Conservation (phyloP, 1,284 basidiomycete genomes). For the Cutaneotrichosporon sp. region DNA sequence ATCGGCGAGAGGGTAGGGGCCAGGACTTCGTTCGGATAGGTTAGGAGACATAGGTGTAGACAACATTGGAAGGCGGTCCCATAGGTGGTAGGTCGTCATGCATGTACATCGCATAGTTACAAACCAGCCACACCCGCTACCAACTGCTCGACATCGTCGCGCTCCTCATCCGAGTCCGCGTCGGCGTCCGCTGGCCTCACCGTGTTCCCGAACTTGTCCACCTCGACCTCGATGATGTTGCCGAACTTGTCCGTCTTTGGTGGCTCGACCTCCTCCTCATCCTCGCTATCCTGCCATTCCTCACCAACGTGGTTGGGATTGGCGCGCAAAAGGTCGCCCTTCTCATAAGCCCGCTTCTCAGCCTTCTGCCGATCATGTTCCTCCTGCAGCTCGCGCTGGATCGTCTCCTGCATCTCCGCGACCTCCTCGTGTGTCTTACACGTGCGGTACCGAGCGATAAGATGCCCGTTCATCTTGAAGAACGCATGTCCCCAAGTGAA, state of each 20-base stretch:
- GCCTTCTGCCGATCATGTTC: constrained; percentile 61
- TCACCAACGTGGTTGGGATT: constrained; percentile 60
- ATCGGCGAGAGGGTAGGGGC: neutral
- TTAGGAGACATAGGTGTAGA: neutral
- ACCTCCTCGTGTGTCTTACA: constrained; percentile 69
- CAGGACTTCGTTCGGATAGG: neutral
- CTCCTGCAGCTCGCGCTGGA: constrained; percentile 71
- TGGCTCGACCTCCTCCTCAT: constrained; percentile 19
- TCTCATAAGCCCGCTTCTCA: constrained; percentile 57
- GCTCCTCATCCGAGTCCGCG: constrained; percentile 34
- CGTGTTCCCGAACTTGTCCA: neutral
- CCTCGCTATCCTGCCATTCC: constrained; percentile 32
- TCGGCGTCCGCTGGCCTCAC: neutral
- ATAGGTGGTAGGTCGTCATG: constrained; percentile 1
- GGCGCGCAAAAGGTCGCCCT: constrained; percentile 58
- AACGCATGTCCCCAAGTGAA: constrained; percentile 89
- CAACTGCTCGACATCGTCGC: constrained; percentile 43
- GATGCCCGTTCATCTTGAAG: constrained; percentile 72
- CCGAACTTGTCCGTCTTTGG: constrained; percentile 2
- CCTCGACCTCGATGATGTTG: neutral
- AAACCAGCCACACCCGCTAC: constrained; percentile 17
- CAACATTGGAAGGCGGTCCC: neutral
- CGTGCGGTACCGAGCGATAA: constrained; percentile 69
- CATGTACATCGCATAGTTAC: constrained; percentile 11
- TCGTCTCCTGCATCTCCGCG: constrained; percentile 64